These are phyloP conservation scores for Chlamydomonas applanata DNA, from an alignment of 139 green algal species.

Conservation along the genomic window DNA sequence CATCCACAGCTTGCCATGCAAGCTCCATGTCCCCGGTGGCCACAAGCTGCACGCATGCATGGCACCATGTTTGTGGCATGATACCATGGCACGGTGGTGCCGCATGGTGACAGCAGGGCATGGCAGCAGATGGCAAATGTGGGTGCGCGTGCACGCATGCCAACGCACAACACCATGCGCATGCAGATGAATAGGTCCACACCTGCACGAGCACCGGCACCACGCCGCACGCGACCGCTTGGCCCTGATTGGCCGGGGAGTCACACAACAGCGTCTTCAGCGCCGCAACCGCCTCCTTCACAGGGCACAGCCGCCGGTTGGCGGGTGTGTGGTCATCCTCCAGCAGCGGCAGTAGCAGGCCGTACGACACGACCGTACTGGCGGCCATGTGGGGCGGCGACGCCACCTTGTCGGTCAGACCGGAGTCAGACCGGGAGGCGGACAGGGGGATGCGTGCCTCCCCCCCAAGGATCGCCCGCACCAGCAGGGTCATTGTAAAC, in stretches of 20 bases:
- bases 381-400: neutral
- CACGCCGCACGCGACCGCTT: conserved; percentile 16
- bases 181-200: too few relatives aligned
- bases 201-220: conserved; percentile 36
- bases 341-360: conserved; percentile 43
- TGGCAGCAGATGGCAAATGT: too few relatives aligned
- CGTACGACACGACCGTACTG: conserved; percentile 19
- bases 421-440: neutral
- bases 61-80: too few relatives aligned
- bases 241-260: conserved; percentile 21
- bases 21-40: conserved; percentile 38
- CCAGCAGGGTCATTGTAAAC: conserved; percentile 28
- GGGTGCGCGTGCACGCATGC: too few relatives aligned
- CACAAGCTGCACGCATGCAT: conserved; percentile 29
- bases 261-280: conserved; percentile 33
- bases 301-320: conserved; percentile 32
- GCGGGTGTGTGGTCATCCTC: conserved; percentile 12
- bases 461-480: conserved; percentile 17
- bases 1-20: conserved; percentile 41
- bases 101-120: too few relatives aligned
- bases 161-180: too few relatives aligned
- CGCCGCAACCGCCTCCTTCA: conserved; percentile 28
- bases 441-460: too few relatives aligned
- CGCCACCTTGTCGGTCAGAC: neutral
- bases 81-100: too few relatives aligned